Evolutionary conservation across 768 basidiomycete species (phyloP).

Genomic region (Suillus hirtellus): DNA sequence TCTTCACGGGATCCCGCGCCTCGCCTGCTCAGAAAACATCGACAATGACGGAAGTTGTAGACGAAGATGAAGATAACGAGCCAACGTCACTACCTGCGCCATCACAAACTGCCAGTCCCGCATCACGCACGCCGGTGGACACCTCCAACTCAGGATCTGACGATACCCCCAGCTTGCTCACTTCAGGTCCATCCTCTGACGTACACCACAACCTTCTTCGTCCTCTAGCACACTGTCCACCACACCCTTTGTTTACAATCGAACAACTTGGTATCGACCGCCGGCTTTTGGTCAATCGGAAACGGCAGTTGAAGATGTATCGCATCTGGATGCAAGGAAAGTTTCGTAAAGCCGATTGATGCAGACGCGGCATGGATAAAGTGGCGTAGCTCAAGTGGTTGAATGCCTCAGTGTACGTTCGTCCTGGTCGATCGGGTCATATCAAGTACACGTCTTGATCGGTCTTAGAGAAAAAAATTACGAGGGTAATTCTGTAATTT

Average conservation of each 20-base stretch:
- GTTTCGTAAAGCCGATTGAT: conserved; percentile 52
- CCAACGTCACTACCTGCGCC: neutral
- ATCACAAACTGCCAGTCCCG: conserved; percentile 6
- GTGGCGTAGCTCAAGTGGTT: too few relatives aligned
- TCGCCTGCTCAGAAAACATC: conserved; percentile 33
- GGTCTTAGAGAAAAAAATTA: neutral
- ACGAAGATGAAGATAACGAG: conserved; percentile 32
- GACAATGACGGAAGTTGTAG: conserved; percentile 34
- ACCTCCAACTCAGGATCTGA: conserved; percentile 1
- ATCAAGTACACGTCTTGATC: neutral
- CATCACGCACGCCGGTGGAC: conserved; percentile 15
- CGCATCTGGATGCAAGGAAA: conserved; percentile 93
- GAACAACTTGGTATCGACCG: conserved; percentile 89
- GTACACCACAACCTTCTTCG: conserved; percentile 39
- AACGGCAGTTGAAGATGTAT: conserved; percentile 96
- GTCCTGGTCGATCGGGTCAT: neutral
- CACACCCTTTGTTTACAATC: conserved; percentile 72
- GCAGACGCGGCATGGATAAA: neutral
- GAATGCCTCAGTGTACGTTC: neutral
- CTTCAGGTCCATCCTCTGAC: conserved; percentile 19
- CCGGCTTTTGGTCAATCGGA: conserved; percentile 88
- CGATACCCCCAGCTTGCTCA: neutral
- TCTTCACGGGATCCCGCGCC: conserved; percentile 69
- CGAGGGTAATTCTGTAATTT: neutral
- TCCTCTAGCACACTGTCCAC: conserved; percentile 25